Percentiles rank a stretch among this genome's conserved stretches.
phyloP scores from a whole-genome alignment of 2,329 filamentous ascomycete species.

The Talaromyces sp. region DNA sequence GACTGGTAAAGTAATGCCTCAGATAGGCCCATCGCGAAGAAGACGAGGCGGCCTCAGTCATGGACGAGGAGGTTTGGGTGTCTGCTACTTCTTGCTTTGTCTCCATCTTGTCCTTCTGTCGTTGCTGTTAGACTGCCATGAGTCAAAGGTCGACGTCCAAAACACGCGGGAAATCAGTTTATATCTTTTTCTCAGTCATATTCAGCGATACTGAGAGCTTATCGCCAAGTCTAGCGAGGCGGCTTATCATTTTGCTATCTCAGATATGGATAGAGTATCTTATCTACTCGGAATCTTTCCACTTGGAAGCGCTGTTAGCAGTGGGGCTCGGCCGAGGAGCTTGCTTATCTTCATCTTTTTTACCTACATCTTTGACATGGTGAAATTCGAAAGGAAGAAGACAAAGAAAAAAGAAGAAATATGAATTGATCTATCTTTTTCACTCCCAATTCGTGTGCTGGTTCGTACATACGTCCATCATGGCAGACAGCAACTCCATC shows the following conservation, averaged over 20 bases:
- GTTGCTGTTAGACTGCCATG: too few species aligned
- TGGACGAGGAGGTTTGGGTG: background rate
- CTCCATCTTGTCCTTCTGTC: background rate
- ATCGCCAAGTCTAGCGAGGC: background rate
- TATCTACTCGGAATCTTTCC: too few species aligned
- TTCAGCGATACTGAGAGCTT: background rate
- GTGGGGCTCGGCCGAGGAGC: conserved; percentile 7
- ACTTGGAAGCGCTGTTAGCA: too few species aligned
- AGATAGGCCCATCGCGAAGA: conserved; percentile 24
- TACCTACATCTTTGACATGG: too few species aligned
- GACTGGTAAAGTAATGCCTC: conserved; percentile 25
- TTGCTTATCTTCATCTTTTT: background rate
- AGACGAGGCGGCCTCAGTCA: background rate
- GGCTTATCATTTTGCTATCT: background rate
- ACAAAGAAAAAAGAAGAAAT: background rate
- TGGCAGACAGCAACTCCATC: conserved; percentile 12
- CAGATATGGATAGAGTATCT: too few species aligned
- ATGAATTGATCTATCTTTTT: background rate
- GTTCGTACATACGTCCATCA: background rate
- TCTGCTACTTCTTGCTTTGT: conserved; percentile 5
- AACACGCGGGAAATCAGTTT: background rate
- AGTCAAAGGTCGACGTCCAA: background rate
- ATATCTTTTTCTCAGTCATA: background rate
- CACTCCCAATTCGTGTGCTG: too few species aligned
- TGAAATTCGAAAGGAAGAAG: too few species aligned